Evolutionary conservation across 352 stramenopile species (phyloP).

Genomic region (Globisporangium recalcitrans): DNA sequence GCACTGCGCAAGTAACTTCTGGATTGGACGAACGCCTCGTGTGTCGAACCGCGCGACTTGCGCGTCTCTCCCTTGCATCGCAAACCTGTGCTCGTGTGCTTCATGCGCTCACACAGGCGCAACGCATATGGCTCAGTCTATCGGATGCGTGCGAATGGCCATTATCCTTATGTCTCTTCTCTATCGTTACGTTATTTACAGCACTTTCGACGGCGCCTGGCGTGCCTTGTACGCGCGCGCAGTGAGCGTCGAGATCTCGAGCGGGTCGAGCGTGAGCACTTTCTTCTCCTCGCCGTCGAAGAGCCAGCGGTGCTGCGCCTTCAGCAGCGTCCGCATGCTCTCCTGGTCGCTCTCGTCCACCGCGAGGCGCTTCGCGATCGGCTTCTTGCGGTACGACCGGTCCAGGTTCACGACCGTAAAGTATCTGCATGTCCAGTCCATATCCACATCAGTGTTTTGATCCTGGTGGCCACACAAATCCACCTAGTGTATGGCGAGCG

Average conservation of each 20-base stretch:
- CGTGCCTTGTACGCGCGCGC: constrained; percentile 9
- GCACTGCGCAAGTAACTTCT: neutral
- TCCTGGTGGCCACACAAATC: no score
- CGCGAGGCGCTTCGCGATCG: constrained; percentile 22
- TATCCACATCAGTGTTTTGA: no score
- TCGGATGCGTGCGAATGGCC: neutral
- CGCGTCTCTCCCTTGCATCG: neutral
- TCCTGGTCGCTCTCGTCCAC: constrained; percentile 24
- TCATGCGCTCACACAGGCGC: no score
- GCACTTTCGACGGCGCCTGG: constrained; percentile 10
- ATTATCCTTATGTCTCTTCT: neutral
- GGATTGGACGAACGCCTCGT: neutral
- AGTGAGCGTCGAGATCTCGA: constrained; percentile 18
- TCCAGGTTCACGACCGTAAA: constrained; percentile 29
- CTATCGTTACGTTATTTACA: constrained; percentile 3
- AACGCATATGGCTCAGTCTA: neutral
- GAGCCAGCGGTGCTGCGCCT: constrained; percentile 22
- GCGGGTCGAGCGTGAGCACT: constrained; percentile 18
- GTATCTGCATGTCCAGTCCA: no score
- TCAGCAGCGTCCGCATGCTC: constrained; percentile 22
- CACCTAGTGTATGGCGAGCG: neutral
- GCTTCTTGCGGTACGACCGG: constrained; percentile 17
- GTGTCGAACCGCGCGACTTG: no score
- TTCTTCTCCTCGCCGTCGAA: constrained; percentile 24
- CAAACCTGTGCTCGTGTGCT: neutral